A percentile compares a stretch with the other conserved stretches of the same genome.
Conservation (phyloP, 2,329 filamentous ascomycete genomes). For the Fonsecaea nubica region DNA sequence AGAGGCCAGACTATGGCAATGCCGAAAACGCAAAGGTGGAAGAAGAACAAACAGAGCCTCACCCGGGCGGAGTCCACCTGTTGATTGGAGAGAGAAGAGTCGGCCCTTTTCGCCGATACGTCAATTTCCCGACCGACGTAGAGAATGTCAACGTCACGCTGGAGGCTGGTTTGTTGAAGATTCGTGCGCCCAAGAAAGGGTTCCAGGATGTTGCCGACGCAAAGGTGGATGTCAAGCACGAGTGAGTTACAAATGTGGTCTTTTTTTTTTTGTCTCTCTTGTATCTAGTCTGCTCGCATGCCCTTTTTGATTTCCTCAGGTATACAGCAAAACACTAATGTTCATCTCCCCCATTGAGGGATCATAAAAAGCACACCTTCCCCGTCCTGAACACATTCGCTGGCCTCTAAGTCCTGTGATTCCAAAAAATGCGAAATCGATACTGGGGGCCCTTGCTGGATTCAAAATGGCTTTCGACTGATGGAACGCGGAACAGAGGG, state of each 20-base stretch:
- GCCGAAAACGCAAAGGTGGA: conserved; percentile 30
- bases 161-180: conserved; percentile 37
- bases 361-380: conserved; percentile 18
- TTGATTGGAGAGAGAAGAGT: conserved; percentile 34
- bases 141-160: conserved; percentile 36
- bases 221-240: conserved; percentile 36
- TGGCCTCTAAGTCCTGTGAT: conserved; percentile 11
- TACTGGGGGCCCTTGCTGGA: neutral
- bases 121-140: conserved; percentile 37
- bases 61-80: conserved; percentile 25
- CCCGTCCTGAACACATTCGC: conserved; percentile 20
- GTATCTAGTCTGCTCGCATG: conserved; percentile 10
- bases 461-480: neutral
- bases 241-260: conserved; percentile 29
- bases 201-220: conserved; percentile 24
- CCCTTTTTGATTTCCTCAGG: neutral
- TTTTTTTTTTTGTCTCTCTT: conserved; percentile 1
- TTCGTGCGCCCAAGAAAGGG: conserved; percentile 36
- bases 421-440: neutral
- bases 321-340: conserved; percentile 4
- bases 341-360: conserved; percentile 13
- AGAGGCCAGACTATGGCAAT: conserved; percentile 31
- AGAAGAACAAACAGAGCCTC: conserved; percentile 31
- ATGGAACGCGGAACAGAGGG: neutral
- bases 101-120: conserved; percentile 34